Evolutionary conservation across 1,284 basidiomycete species (phyloP), one percentile per base, ranked within the genome.

Genomic region (Malassezia dermatis): DNA sequence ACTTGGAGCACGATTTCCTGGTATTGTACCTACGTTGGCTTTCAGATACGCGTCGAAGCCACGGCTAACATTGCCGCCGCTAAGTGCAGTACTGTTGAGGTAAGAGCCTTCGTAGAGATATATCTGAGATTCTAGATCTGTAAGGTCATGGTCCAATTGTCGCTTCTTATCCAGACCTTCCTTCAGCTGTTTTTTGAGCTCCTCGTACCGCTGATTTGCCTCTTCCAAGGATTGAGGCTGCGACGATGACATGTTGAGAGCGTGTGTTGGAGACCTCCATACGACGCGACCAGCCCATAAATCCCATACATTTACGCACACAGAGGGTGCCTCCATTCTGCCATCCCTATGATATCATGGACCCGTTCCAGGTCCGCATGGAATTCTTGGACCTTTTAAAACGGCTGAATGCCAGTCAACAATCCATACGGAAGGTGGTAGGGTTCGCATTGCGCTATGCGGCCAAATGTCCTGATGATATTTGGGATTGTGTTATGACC

Each of bases 401-500:
- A 13, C 58, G 62, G 3, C 61, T 76, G 17, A 71, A 64, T 23
- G 75, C 71, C 42, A 66, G 88, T 30, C 88, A 91, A 73, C 85
- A 84, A 71, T 89, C 87, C 30, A 93, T 94, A 48, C 85, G 86
- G 69, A 90, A 88, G 73, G 85, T 88, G 32, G 87, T 93, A 15
- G 79, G 81, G 4, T 94, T 85, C 69, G 88, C 89, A 0, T 78
- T 93, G 57, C 89, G 89, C 71, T 85, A 88, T 73, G 89, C 86
- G 53, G 77, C 83, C 1, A 79, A 86, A 58, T 87, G 87, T 5
- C 15, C 56, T 4, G 89, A 93, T 65, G 89, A 94, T 73, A 77
- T 96, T 3, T 95, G 90, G 90, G 89, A 93, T 64, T 94, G 89
- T 67, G 81, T 94, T 40, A 77, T 90, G 23, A 88, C 91, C 67